phyloP scores from a whole-genome alignment of 169 alveolate species.

The Neospora caninum region DNA sequence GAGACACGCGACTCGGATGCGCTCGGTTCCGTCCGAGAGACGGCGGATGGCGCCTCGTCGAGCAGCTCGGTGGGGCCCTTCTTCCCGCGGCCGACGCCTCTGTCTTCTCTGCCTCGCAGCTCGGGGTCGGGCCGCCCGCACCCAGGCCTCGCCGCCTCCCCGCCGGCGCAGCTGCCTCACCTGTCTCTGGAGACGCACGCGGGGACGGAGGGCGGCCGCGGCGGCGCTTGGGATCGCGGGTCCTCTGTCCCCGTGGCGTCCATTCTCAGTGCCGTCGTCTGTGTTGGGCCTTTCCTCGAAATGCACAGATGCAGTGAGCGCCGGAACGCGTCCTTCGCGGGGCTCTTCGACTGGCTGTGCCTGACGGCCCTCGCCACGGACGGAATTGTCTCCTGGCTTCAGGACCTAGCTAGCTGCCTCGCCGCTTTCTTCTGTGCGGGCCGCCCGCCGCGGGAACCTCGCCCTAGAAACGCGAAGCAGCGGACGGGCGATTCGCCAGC shows the following conservation, averaged over 20 bases:
- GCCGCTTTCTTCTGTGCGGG: background rate
- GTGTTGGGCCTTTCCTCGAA: slow-evolving; percentile 12
- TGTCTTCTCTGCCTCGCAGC: background rate
- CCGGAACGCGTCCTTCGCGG: background rate
- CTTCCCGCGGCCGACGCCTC: background rate
- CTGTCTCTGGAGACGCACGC: background rate
- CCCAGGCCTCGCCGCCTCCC: background rate
- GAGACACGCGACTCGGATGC: too few relatives aligned
- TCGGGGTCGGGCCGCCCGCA: background rate
- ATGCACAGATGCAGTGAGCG: background rate
- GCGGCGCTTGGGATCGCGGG: background rate
- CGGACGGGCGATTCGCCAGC: too few relatives aligned
- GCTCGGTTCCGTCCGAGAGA: background rate
- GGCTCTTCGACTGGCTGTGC: background rate
- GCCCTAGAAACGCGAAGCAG: background rate
- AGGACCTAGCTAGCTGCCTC: background rate
- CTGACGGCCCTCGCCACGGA: background rate
- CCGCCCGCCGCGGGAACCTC: background rate
- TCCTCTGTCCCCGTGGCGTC: background rate
- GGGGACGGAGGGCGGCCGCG: background rate
- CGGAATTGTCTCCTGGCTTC: background rate
- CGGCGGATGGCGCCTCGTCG: background rate
- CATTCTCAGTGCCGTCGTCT: background rate
- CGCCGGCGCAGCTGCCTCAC: background rate
- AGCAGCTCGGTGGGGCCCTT: background rate